Conservation (phyloP, 164 flowering plant species). For the Tinospora cordifolia region DNA sequence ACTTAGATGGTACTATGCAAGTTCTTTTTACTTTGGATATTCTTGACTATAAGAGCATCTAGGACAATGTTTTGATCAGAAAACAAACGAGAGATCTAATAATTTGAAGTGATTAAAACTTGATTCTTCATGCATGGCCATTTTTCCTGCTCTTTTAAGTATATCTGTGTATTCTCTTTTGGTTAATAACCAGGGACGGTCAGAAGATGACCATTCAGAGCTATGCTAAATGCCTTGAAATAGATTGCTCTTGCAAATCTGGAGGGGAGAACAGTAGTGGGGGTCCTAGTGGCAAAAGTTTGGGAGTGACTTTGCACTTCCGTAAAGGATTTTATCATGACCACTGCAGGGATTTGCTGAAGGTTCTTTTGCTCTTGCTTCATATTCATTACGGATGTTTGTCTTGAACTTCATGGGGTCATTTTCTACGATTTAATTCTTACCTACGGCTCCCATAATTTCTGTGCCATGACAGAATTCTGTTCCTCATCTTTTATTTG, state of each 20-base stretch:
- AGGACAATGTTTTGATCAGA: not conserved
- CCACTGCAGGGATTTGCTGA: slow-evolving; percentile 39
- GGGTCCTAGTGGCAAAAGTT: slow-evolving; percentile 8
- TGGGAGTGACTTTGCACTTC: slow-evolving; percentile 43
- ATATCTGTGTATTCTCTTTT: slow-evolving; percentile 5
- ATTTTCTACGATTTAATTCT: slow-evolving; percentile 3
- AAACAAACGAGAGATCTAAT: not conserved
- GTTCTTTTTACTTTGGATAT: not conserved
- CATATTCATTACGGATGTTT: not conserved
- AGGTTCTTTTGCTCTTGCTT: slow-evolving; percentile 33
- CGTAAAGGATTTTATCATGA: slow-evolving; percentile 76
- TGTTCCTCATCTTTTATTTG: slow-evolving; percentile 58
- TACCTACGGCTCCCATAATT: slow-evolving; percentile 6
- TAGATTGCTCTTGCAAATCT: slow-evolving; percentile 49
- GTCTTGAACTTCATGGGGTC: not conserved
- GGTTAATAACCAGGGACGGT: slow-evolving; percentile 51
- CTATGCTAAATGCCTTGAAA: slow-evolving; percentile 45
- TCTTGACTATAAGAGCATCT: not conserved
- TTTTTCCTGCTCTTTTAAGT: not conserved
- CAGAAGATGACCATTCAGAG: slow-evolving; percentile 36
- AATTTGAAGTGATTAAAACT: not conserved
- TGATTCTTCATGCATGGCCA: too few species aligned
- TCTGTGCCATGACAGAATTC: slow-evolving; percentile 42
- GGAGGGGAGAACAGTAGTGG: slow-evolving; percentile 15
- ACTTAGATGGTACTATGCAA: not conserved